phyloP scores from a whole-genome alignment of 257 asterid genomes.

The Parsonsia alboflavescens region DNA sequence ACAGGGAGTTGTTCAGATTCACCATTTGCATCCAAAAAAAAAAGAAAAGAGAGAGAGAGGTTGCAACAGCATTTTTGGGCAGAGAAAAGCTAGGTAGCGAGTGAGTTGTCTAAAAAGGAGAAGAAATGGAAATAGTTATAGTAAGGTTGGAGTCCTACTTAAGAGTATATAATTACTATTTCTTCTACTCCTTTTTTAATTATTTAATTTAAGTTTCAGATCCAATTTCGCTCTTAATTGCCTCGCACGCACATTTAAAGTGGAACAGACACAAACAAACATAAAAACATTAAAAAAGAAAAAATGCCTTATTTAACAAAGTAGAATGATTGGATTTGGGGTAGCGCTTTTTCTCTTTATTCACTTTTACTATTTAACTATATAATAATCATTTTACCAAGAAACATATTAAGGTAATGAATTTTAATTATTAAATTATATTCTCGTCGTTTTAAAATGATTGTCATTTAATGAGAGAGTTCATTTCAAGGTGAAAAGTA shows the following conservation, averaged over 20 bases:
- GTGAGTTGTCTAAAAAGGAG: constrained; percentile 1
- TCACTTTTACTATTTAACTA: not conserved
- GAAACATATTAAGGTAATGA: too few species aligned
- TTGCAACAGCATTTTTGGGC: constrained; percentile 12
- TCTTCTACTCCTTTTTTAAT: not conserved
- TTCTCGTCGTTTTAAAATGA: too few species aligned
- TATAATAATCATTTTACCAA: too few species aligned
- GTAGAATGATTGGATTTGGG: constrained; percentile 9
- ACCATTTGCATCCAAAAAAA: constrained; percentile 20
- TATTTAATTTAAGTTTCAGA: not conserved
- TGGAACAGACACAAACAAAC: not conserved
- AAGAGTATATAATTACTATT: not conserved
- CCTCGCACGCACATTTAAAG: constrained; percentile 3
- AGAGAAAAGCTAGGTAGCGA: not conserved
- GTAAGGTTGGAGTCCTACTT: not conserved
- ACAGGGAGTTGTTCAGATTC: constrained; percentile 13
- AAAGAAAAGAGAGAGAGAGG: not conserved
- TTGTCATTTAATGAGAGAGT: too few species aligned
- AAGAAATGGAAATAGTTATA: not conserved
- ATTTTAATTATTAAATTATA: too few species aligned
- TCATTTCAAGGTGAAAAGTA: too few species aligned
- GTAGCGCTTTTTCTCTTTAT: not conserved
- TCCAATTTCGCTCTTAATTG: not conserved
- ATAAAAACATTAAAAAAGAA: not conserved
- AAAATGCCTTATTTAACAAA: not conserved